Percentiles rank a stretch among this genome's conserved stretches.
Conservation (phyloP, 768 basidiomycete species). For the Boletus sp. region DNA sequence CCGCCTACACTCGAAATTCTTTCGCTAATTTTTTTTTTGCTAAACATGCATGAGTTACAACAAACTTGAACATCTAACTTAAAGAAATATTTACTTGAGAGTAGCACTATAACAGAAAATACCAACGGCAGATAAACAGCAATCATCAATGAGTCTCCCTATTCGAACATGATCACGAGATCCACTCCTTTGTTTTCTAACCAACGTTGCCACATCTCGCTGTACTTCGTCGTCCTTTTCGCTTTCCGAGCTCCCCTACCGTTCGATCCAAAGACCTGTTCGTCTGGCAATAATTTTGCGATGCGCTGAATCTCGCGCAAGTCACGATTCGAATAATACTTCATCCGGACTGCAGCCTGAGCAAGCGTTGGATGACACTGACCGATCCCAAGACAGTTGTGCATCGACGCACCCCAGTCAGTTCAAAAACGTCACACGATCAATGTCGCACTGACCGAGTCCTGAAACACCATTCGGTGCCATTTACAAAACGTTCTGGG, state of each 20-base stretch:
- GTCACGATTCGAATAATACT: constrained; percentile 38
- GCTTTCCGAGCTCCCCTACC: background rate
- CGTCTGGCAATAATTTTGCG: constrained; percentile 38
- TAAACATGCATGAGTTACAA: too few relatives aligned
- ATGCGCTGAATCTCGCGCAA: constrained; percentile 42
- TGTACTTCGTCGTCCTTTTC: constrained; percentile 31
- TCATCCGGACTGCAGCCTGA: constrained; percentile 34
- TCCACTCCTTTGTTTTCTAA: constrained; percentile 35
- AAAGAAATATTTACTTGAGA: too few relatives aligned
- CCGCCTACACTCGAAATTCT: too few relatives aligned
- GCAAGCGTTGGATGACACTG: constrained; percentile 37
- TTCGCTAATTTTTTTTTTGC: too few relatives aligned
- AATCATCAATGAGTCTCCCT: background rate
- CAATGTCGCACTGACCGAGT: constrained; percentile 34
- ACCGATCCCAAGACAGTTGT: background rate
- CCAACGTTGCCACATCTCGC: constrained; percentile 40
- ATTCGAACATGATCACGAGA: constrained; percentile 36
- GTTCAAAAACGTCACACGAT: background rate
- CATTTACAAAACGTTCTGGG: constrained; percentile 42
- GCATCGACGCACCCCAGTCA: background rate
- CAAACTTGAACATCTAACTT: background rate
- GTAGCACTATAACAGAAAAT: too few relatives aligned
- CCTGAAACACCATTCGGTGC: constrained; percentile 45
- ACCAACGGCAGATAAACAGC: background rate
- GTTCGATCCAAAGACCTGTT: constrained; percentile 31